Percentiles rank a stretch among this genome's conserved stretches.
These are phyloP conservation scores for Ganoderma lingzhi DNA, from an alignment of 1,284 basidiomycete species.

Conservation along the genomic window DNA sequence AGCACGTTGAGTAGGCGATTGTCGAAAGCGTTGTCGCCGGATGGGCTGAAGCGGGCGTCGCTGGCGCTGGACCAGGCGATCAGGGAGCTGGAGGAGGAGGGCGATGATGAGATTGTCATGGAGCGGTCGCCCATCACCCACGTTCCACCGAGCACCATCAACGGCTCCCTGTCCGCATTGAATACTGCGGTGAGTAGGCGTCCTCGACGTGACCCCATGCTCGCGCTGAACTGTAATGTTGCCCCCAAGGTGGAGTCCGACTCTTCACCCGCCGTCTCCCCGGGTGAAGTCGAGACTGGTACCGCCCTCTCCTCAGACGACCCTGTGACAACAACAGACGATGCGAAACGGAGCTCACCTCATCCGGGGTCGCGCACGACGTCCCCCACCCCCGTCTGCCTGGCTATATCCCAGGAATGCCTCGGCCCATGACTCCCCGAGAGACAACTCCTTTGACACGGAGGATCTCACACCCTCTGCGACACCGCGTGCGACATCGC, in stretches of 20 bases:
- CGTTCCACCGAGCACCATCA: conserved; percentile 30
- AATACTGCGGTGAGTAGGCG: conserved; percentile 30
- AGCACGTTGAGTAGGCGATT: conserved; percentile 41
- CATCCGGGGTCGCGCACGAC: conserved; percentile 50
- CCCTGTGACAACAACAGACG: conserved; percentile 52
- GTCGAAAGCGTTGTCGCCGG: conserved; percentile 58
- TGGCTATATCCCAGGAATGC: conserved; percentile 89
- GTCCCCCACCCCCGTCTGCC: conserved; percentile 71
- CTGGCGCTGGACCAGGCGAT: conserved; percentile 77
- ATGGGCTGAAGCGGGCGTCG: conserved; percentile 69
- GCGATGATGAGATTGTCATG: conserved; percentile 76
- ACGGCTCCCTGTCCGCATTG: conserved; percentile 24
- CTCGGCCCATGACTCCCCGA: conserved; percentile 83
- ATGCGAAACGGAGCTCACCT: conserved; percentile 58
- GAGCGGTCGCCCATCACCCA: conserved; percentile 66
- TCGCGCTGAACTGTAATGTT: conserved; percentile 16
- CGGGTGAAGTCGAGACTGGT: conserved; percentile 55
- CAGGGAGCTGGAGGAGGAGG: conserved; percentile 65
- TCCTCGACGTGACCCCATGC: conserved; percentile 29
- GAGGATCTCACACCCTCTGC: conserved; percentile 78
- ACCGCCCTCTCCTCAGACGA: conserved; percentile 75
- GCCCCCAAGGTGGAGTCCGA: conserved; percentile 29
- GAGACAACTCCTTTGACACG: conserved; percentile 61
- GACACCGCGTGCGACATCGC: conserved; percentile 80
- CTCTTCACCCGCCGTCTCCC: conserved; percentile 34